phyloP scores from a whole-genome alignment of 176 grass and related monocot species.

The Canna indica region DNA sequence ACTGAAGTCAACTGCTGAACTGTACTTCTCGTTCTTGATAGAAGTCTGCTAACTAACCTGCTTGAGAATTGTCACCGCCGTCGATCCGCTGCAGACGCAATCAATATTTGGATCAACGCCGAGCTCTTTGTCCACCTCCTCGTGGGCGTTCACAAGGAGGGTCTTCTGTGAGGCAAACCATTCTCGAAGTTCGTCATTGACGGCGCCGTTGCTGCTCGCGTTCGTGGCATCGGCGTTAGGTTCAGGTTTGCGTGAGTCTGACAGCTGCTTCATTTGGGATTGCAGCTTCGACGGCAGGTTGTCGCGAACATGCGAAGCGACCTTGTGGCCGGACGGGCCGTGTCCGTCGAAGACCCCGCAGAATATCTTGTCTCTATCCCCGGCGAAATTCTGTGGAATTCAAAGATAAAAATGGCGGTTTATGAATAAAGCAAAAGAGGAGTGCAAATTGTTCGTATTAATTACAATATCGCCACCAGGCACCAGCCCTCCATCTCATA shows the following conservation, averaged over 20 bases:
- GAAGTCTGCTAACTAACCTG: conserved; percentile 39
- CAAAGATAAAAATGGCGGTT: conserved; percentile 15
- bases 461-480: neutral
- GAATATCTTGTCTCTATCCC: conserved; percentile 51
- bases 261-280: conserved; percentile 2
- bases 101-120: conserved; percentile 43
- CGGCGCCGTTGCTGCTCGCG: conserved; percentile 10
- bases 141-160: conserved; percentile 43
- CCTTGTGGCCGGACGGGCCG: conserved; percentile 54
- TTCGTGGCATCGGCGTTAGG: conserved; percentile 17
- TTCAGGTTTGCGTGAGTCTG: conserved; percentile 11
- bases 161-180: conserved; percentile 43
- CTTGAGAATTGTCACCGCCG: conserved; percentile 50
- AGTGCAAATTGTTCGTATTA: neutral
- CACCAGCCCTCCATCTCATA: neutral
- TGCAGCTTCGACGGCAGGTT: conserved; percentile 41
- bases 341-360: conserved; percentile 73
- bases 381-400: conserved; percentile 53
- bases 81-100: conserved; percentile 79
- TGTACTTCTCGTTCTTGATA: neutral
- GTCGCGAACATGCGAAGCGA: conserved; percentile 52
- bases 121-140: conserved; percentile 63
- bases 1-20: neutral
- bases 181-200: conserved; percentile 11
- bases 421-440: neutral